These are phyloP conservation scores for Yamadazyma phyllophila DNA, from an alignment of 805 yeast species.

Conservation along the genomic window DNA sequence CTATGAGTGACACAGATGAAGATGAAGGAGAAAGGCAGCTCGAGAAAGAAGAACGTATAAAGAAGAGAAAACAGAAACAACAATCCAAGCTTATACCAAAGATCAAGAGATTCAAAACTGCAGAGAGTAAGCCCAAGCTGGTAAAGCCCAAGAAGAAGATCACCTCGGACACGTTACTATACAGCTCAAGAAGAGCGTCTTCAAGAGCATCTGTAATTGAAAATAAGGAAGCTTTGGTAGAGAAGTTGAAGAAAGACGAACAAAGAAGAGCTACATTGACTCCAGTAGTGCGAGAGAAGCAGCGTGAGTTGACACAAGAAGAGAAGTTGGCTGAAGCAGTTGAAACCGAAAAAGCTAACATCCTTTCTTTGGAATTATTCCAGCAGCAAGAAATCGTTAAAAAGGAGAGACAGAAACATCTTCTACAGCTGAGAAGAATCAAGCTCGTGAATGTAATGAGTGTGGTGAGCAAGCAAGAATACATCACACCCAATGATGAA, in stretches of 20 bases:
- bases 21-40: conserved; percentile 70
- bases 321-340: conserved; percentile 79
- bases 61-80: conserved; percentile 25
- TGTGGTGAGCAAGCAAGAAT: conserved; percentile 45
- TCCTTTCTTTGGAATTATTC: conserved; percentile 69
- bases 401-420: conserved; percentile 72
- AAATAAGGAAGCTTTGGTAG: conserved; percentile 72
- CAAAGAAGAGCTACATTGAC: conserved; percentile 49
- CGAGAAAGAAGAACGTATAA: conserved; percentile 41
- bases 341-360: conserved; percentile 77
- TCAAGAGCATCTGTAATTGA: conserved; percentile 75
- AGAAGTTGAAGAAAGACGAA: conserved; percentile 68
- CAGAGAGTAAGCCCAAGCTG: conserved; percentile 20
- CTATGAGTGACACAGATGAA: conserved; percentile 53
- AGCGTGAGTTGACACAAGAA: conserved; percentile 62
- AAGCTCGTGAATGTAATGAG: conserved; percentile 61
- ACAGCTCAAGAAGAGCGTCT: conserved; percentile 62
- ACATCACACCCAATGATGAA: conserved; percentile 65
- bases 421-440: conserved; percentile 62
- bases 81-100: conserved; percentile 25
- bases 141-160: conserved; percentile 32
- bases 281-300: conserved; percentile 40
- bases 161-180: conserved; percentile 49
- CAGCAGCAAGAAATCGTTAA: conserved; percentile 82
- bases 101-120: conserved; percentile 30